A percentile compares a stretch with the other conserved stretches of the same genome.
phyloP scores from a whole-genome alignment of 2,329 filamentous ascomycete species.

The Xylaria sp. region DNA sequence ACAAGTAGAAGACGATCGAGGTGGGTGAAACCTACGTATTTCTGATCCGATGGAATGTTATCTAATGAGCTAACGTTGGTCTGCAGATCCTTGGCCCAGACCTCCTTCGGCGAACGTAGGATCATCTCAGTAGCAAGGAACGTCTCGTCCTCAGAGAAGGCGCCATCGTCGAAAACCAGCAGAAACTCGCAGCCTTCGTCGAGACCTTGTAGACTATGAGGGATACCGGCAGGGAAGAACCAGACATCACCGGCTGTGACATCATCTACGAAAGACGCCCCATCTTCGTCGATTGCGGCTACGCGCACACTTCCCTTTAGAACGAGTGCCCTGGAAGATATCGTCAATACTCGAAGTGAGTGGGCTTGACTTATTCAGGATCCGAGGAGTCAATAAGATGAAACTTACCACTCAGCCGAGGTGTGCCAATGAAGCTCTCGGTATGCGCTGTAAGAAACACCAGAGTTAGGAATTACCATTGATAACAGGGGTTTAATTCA shows the following conservation, averaged over 20 bases:
- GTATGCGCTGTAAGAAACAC: conserved; percentile 55
- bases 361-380: neutral
- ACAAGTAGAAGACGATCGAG: neutral
- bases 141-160: conserved; percentile 69
- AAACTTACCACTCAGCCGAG: conserved; percentile 50
- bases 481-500: neutral
- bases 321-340: conserved; percentile 55
- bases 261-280: conserved; percentile 60
- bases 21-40: conserved; percentile 53
- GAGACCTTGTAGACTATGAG: conserved; percentile 63
- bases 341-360: conserved; percentile 22
- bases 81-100: conserved; percentile 66
- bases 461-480: conserved; percentile 8
- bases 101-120: conserved; percentile 61
- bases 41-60: conserved; percentile 58
- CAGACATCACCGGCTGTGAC: conserved; percentile 63
- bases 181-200: conserved; percentile 68
- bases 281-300: conserved; percentile 63
- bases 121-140: conserved; percentile 68
- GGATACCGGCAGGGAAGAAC: conserved; percentile 45
- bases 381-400: too few relatives aligned
- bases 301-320: conserved; percentile 65
- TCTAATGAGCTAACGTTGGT: conserved; percentile 60
- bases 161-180: conserved; percentile 68
- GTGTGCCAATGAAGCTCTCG: conserved; percentile 74